These are phyloP conservation scores for Eucalyptus albens DNA, from an alignment of 345 rosid species.

Conservation along the genomic window DNA sequence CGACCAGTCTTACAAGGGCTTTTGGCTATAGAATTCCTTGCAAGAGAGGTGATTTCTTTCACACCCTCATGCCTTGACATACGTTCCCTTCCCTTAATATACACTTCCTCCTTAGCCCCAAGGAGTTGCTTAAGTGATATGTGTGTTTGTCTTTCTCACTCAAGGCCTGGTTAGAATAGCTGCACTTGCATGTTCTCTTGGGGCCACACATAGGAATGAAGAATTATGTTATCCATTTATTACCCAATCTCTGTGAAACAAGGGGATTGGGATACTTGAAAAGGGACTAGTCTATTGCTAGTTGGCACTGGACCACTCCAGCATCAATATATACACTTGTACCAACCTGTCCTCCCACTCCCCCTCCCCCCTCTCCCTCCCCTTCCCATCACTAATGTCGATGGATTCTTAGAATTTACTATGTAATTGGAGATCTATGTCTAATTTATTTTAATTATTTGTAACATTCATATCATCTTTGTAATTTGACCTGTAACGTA, in stretches of 20 bases:
- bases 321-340: background rate
- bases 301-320: background rate
- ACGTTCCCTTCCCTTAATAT: background rate
- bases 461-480: background rate
- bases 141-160: background rate
- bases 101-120: background rate
- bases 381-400: background rate
- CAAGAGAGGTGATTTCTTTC: constrained; percentile 68
- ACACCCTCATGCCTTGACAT: background rate
- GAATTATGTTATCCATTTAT: background rate
- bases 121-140: background rate
- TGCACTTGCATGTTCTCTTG: background rate
- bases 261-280: background rate
- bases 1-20: constrained; percentile 98
- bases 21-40: constrained; percentile 87
- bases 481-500: constrained; percentile 7
- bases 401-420: background rate
- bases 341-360: background rate
- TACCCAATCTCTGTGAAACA: background rate
- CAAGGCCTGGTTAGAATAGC: background rate
- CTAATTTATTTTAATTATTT: background rate
- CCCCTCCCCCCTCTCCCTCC: background rate
- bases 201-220: background rate
- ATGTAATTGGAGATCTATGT: background rate
- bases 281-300: background rate